Base-by-base conservation (phyloP, 2,329 filamentous ascomycete species). In the Apiospora pterosperma region DNA sequence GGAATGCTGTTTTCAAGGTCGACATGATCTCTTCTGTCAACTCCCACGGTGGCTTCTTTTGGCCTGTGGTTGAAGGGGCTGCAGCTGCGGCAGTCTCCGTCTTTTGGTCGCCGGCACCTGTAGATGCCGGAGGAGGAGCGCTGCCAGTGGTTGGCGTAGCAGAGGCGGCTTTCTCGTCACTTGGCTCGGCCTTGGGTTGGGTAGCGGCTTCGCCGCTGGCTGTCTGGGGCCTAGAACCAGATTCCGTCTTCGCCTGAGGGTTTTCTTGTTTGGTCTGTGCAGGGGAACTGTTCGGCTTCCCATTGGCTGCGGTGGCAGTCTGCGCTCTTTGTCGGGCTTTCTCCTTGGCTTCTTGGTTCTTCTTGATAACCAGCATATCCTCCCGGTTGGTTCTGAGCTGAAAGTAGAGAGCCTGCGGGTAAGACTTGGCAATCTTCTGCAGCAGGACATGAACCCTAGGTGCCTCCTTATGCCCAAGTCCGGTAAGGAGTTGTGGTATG, bases 371-470 rank as follows among this genome's bases (percentile, higher is more conserved):
- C 63, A 92, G 82, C 89, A 97, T 94, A 75, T 99, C 96, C 77
- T 99, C 96, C 48, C 95, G 86, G 69, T 92, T 97, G 1, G 95
- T 99, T 65, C 96, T 86, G 34, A 99, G 86, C 75, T 97, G 90
- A 84, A 98, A 98, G 82, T 97, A 99, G 34, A 99, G 83, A 3
- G 96, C 90, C 75, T 99, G 96, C 2, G 96, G 96, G 75, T 97
- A 99, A 0, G 92, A 89, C 81, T 97, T 97, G 62, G 96, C 96
- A 74, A 99, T 93, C 82, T 96, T 97, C 28, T 93, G 86, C 21
- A 99, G 85, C 61, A 99, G 92, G 61, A 88, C 87, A 75, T 96
- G 91, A 55, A 95, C 92, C 59, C 96, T 90, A 5, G 89, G 88
- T 14, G 93, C 95, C 78, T 99, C 96, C 71, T 95, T 94, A 74